Percentiles rank a stretch among this genome's conserved stretches.
These are phyloP conservation scores for Fonsecaea pedrosoi DNA, from an alignment of 2,329 filamentous ascomycete species.

Conservation along the genomic window DNA sequence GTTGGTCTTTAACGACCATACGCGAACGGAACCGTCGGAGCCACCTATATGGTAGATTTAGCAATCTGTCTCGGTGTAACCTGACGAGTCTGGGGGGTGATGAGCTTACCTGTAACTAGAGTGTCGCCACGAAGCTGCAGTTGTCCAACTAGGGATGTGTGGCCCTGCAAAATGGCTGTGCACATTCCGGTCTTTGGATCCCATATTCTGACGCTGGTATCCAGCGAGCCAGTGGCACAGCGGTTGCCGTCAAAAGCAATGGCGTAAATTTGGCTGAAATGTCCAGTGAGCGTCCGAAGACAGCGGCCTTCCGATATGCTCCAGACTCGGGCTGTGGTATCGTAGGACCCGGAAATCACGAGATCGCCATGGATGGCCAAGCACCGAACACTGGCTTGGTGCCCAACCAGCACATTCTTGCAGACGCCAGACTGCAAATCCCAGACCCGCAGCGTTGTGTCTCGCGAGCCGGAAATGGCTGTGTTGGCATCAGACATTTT, in stretches of 20 bases:
- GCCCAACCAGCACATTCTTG: constrained; percentile 88
- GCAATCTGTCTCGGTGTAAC: neutral
- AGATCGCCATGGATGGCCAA: constrained; percentile 95
- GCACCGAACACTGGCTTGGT: constrained; percentile 94
- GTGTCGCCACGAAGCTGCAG: constrained; percentile 95
- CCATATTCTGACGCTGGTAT: constrained; percentile 97
- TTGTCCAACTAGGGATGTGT: constrained; percentile 95
- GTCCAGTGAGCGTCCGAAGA: constrained; percentile 84
- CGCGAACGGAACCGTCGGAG: constrained; percentile 91
- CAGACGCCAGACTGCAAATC: constrained; percentile 87
- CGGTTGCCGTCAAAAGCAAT: constrained; percentile 95
- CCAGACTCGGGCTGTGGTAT: constrained; percentile 96
- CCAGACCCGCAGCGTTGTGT: constrained; percentile 95
- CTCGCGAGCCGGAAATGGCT: constrained; percentile 93
- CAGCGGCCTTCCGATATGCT: constrained; percentile 95
- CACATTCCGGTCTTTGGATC: constrained; percentile 86
- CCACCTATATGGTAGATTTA: constrained; percentile 62
- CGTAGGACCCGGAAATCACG: constrained; percentile 97
- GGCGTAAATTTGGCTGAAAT: constrained; percentile 98
- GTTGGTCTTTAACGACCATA: constrained; percentile 93
- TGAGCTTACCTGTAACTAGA: constrained; percentile 69
- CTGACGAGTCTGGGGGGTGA: neutral
- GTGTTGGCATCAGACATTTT: constrained; percentile 97
- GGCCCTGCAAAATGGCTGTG: constrained; percentile 90
- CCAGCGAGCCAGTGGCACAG: constrained; percentile 92